Conservation (phyloP, 225 moss, liverwort and hornwort genomes). For the Polytrichum commune region DNA sequence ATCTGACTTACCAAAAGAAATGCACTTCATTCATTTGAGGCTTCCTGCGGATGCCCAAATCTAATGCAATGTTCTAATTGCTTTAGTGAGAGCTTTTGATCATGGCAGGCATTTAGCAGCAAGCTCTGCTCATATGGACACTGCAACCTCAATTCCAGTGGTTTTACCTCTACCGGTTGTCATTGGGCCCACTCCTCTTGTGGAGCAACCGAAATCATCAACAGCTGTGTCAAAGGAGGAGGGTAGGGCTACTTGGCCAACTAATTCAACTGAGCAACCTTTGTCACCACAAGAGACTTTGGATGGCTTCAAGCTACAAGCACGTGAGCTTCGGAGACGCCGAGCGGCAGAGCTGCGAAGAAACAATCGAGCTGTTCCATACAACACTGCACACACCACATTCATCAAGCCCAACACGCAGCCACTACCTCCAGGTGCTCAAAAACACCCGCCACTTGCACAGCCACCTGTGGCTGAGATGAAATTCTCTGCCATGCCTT, state of each 20-base stretch:
- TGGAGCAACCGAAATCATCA: conserved; percentile 1
- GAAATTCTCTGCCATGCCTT: conserved; percentile 15
- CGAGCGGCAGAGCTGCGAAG: conserved; percentile 34
- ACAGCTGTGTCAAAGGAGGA: not conserved
- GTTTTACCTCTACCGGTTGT: not conserved
- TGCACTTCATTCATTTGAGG: too few relatives aligned
- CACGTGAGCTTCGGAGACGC: conserved; percentile 40
- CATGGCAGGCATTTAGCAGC: not conserved
- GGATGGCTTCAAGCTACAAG: conserved; percentile 51
- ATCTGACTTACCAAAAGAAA: too few relatives aligned
- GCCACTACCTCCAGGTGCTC: not conserved
- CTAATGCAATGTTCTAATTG: not conserved
- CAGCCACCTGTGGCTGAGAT: not conserved
- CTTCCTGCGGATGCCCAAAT: too few relatives aligned
- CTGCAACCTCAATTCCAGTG: conserved; percentile 3
- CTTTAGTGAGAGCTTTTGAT: not conserved
- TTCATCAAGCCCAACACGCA: conserved; percentile 18
- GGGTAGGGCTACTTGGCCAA: conserved; percentile 3
- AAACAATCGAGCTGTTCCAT: conserved; percentile 35
- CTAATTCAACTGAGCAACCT: conserved; percentile 2
- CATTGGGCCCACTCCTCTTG: too few relatives aligned
- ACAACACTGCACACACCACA: conserved; percentile 23
- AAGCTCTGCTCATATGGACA: not conserved
- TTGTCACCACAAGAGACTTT: conserved; percentile 27
- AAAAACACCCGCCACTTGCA: not conserved